Evolutionary conservation across 768 basidiomycete genomes (phyloP), one percentile per base, ranked within the genome.

Genomic region (Tylopilus subfusipes): DNA sequence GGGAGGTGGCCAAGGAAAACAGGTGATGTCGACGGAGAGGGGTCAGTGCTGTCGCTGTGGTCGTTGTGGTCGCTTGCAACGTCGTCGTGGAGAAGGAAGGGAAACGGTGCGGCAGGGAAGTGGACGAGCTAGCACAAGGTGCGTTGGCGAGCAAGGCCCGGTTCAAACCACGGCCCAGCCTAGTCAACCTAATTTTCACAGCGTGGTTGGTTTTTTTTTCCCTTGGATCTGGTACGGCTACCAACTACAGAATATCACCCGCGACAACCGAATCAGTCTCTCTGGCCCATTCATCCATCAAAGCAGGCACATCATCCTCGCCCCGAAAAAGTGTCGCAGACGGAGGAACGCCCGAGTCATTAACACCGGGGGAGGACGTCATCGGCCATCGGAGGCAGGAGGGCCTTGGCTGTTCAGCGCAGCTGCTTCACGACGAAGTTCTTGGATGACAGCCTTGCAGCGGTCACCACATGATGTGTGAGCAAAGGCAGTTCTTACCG

Each of bases 361-460:
- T 22, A 39, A 21, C 13, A 13, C 52, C 44, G 44, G 1, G 33
- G 19, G 29, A 22, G 46, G 13, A 48, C 46, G 39, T 54, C 53
- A 54, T 38, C 72, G 64, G 13, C 57, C 68, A 45, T 73, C 61
- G 38, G 69, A 48, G 19, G 42, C 13, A 43, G 59, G 44, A 25
- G 50, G 25, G 19, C 31, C 42, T 46, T 72, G 70, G 42, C 60
- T 64, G 46, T 64, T 72, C 50, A 78, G 48, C 10, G 72, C 68
- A 24, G 79, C 75, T 50, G 78, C 83, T 72, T 93, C 90, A 50
- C 86, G 76, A 52, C 90, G 78, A 19, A 94, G 81, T 68, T 93
- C 91, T 64, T 89, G 88, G 50, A 94, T 82, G 4, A 93, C 90
- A 33, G 86, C 88, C 90, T 94, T 45, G 54, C 24, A 47, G 19